A percentile compares a stretch with the other conserved stretches of the same genome.
Conservation (phyloP, 164 flowering plant species). For the Akebia trifoliata region DNA sequence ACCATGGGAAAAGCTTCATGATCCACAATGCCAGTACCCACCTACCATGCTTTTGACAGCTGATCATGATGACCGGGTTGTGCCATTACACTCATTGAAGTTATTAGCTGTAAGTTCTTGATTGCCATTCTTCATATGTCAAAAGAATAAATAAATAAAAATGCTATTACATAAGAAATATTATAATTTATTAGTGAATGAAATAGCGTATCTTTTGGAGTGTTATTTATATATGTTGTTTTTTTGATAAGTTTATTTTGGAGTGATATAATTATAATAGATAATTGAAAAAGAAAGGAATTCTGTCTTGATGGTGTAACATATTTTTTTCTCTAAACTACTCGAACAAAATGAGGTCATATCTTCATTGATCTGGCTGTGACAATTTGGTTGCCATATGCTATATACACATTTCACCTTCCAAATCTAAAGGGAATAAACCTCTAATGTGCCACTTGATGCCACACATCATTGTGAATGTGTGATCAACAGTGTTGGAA, state of each 20-base stretch:
- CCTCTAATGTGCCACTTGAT: neutral
- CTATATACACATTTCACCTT: neutral
- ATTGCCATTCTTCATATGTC: neutral
- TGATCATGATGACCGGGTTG: conserved; percentile 98
- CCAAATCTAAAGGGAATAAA: neutral
- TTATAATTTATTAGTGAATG: too few relatives aligned
- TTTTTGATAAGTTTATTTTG: too few relatives aligned
- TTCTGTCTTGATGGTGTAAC: too few relatives aligned
- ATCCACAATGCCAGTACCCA: conserved; percentile 59
- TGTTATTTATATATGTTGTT: too few relatives aligned
- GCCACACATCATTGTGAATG: too few relatives aligned
- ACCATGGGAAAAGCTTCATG: conserved; percentile 74
- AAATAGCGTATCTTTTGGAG: too few relatives aligned
- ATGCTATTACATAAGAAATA: too few relatives aligned
- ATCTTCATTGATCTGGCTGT: neutral
- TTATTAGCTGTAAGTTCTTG: conserved; percentile 70
- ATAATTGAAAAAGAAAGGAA: too few relatives aligned
- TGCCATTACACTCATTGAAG: conserved; percentile 91
- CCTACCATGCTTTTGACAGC: conserved; percentile 94
- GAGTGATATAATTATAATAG: too few relatives aligned
- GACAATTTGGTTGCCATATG: neutral
- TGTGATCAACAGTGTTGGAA: too few relatives aligned
- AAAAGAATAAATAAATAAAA: too few relatives aligned
- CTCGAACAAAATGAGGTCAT: neutral
- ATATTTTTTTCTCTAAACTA: too few relatives aligned